These are phyloP conservation scores for Peterozyma xylosa DNA, from an alignment of 805 yeast species.

Conservation along the genomic window DNA sequence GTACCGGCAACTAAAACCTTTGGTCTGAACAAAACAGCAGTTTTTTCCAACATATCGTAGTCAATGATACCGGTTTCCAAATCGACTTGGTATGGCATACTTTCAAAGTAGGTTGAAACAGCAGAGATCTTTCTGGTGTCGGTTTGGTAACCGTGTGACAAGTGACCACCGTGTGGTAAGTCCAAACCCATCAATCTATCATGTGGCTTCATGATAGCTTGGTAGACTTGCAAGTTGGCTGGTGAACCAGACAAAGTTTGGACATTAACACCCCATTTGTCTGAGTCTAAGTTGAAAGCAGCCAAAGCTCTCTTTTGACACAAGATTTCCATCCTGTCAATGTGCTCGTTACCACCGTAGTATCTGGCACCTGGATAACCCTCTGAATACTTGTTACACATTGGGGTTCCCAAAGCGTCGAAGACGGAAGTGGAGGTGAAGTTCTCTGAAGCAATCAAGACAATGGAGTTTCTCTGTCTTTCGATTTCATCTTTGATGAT, in stretches of 20 bases:
- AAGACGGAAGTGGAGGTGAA: constrained; percentile 94
- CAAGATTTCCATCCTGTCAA: constrained; percentile 85
- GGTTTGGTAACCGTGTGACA: constrained; percentile 98
- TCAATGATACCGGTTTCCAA: constrained; percentile 91
- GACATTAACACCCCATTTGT: constrained; percentile 96
- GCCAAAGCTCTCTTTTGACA: constrained; percentile 93
- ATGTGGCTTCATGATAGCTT: constrained; percentile 90
- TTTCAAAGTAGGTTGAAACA: constrained; percentile 93
- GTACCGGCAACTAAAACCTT: constrained; percentile 97
- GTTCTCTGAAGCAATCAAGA: constrained; percentile 93
- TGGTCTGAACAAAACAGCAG: constrained; percentile 90
- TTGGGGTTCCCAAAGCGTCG: constrained; percentile 94
- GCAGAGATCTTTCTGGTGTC: constrained; percentile 89
- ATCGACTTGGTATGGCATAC: constrained; percentile 96
- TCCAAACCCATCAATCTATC: constrained; percentile 98
- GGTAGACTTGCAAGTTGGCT: constrained; percentile 94
- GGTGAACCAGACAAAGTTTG: constrained; percentile 97
- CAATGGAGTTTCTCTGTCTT: constrained; percentile 92
- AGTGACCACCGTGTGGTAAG: constrained; percentile 97
- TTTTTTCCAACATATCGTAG: constrained; percentile 89
- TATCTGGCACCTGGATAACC: constrained; percentile 99
- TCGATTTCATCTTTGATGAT: constrained; percentile 73
- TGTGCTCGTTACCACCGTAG: constrained; percentile 97
- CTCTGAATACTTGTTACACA: constrained; percentile 98
- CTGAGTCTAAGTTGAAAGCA: constrained; percentile 75